Base-by-base conservation (phyloP, 2,329 filamentous ascomycete genomes). In the Paecilomyces dactylethromorphus region DNA sequence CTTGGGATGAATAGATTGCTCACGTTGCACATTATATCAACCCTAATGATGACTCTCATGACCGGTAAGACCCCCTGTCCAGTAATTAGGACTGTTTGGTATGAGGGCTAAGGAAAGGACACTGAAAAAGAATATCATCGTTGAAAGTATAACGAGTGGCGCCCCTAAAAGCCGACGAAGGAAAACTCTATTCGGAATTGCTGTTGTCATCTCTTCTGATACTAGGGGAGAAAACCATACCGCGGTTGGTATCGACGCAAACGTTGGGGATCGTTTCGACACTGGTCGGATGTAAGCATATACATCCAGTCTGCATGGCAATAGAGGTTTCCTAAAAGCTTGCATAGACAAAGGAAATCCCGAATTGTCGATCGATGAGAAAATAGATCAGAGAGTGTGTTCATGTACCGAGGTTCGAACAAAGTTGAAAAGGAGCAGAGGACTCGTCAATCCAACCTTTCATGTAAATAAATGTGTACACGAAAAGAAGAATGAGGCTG, bases 11-110 rank as follows among this genome's bases (percentile, higher is more conserved):
- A 92, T 60, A 92, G 83, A 66, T 89, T 92, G 18, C 86, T 84
- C 1, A 92, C 82, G 67, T 88, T 91, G 74, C 87, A 92, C 6
- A 85, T 85, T 57, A 92, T 85, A 67, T 93, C 90, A 60, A 92
- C 85, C 18, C 87, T 88, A 33, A 92, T 78, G 0, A 89, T 92
- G 12, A 81, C 82, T 62, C 85, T 84, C 3, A 82, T 74, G 77
- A 80, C 74, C 60, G 49, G 89, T 87, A 67, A 92, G 91, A 22
- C 90, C 80, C 66, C 83, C 92, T 0, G 86, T 83, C 90, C 89
- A 93, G 78, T 89, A 88, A 52, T 77, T 81, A 0, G 78, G 80
- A 2, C 78, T 74, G 1, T 75, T 68, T 0, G 87, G 87, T 18
- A 87, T 80, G 11, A 89, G 66, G 7, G 87, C 87, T 62, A 90